A percentile compares a stretch with the other conserved stretches of the same genome.
Conservation (phyloP, 2,329 filamentous ascomycete genomes). For the Botrytis sinoallii region DNA sequence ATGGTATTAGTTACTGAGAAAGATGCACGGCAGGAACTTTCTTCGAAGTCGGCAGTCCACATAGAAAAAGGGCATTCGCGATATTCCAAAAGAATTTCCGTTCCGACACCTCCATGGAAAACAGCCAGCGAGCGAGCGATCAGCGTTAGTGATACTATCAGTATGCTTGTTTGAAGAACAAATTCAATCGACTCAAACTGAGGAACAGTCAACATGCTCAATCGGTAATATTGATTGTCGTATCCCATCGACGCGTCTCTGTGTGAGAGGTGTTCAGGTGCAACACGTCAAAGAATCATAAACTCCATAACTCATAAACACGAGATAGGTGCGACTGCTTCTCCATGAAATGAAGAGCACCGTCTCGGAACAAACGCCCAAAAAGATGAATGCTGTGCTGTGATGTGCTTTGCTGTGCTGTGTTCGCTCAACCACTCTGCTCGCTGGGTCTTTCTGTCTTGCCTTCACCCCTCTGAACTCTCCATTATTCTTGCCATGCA, state of each 20-base stretch:
- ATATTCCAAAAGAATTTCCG: conserved; percentile 1
- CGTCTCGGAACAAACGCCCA: neutral
- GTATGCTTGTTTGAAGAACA: neutral
- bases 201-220: neutral
- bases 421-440: conserved; percentile 47
- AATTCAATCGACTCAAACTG: neutral
- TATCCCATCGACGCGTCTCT: neutral
- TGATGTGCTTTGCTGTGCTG: conserved; percentile 5
- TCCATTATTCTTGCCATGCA: conserved; percentile 18
- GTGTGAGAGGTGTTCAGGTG: neutral
- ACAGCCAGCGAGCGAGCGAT: conserved; percentile 60
- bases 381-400: conserved; percentile 36
- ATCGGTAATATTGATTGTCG: neutral
- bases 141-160: conserved; percentile 44
- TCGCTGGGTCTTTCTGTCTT: conserved; percentile 45
- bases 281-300: neutral
- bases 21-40: conserved; percentile 35
- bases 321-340: neutral
- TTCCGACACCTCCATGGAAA: conserved; percentile 25
- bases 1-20: conserved; percentile 63
- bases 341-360: neutral
- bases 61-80: conserved; percentile 31
- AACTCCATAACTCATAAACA: neutral
- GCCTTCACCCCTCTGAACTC: conserved; percentile 9
- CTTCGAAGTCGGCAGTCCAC: conserved; percentile 33